Base-by-base conservation (phyloP, 176 grass and related monocot genomes). In the Carex scoparia region DNA sequence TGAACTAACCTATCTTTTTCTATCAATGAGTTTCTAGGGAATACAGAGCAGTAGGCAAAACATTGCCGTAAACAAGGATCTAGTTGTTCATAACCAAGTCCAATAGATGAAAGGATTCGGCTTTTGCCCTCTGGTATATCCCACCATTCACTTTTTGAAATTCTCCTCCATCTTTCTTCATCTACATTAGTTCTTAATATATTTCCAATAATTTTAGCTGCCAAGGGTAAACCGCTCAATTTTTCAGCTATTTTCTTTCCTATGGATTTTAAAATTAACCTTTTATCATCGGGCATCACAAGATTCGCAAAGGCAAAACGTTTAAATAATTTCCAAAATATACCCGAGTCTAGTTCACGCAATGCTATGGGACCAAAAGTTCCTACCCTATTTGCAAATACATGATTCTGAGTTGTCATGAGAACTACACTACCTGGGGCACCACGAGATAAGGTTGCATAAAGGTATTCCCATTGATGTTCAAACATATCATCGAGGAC, bases 81-180 rank as follows among this genome's bases (percentile, higher is more conserved):
- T 70, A 91, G 85, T 2, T 77, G 57, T 14, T 57, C 81, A 68
- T 86, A 91, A 72, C 84, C 79, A 27, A 84, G 49, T 16, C 79
- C 71, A 8, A 91, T 9, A 51, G 90, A 81, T 40, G 90, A 80
- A 16, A 74, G 5, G 59, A 91, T 61, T 1, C 35, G 51, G 59
- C 7, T 42, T 60, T 62, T 23, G 51, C 1, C 74, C 33, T 56
- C 48, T 15, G 53, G 76, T 44, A 49, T 4, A 59, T 86, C 65
- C 90, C 90, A 92, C 90, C 84, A 91, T 65, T 83, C 82, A 92
- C 84, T 82, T 82, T 76, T 61, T 15, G 81, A 55, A n/a, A 87
- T 18, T 15, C 1, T 55, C 1, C 49, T 49, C 87, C 87, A 92
- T n/a, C 32, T 15, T 18, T 38, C 0, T 70, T 85, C 67, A 19